Percentiles rank a stretch among this genome's conserved stretches.
Conservation (phyloP, 805 yeast species). For the Kodamaea kakaduensis region DNA sequence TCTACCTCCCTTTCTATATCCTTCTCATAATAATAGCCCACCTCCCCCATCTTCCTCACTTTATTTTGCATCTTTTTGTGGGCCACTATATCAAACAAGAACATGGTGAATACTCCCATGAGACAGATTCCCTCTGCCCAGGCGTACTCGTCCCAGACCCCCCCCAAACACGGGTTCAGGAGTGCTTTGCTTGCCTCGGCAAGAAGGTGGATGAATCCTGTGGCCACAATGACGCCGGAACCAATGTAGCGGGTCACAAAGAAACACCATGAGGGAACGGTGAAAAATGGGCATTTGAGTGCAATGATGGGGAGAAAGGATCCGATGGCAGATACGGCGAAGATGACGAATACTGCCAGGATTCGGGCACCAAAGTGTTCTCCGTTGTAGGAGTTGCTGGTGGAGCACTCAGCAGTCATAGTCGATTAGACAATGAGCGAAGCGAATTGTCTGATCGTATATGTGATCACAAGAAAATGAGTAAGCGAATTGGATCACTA, state of each 20-base stretch:
- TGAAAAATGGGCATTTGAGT: slow-evolving; percentile 16
- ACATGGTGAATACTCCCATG: slow-evolving; percentile 28
- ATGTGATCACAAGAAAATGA: too few relatives aligned
- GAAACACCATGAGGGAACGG: slow-evolving; percentile 24
- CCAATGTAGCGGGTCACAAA: slow-evolving; percentile 30
- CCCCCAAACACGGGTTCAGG: slow-evolving; percentile 27
- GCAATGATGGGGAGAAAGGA: slow-evolving; percentile 30
- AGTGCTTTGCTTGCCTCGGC: slow-evolving; percentile 28
- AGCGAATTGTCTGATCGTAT: too few relatives aligned
- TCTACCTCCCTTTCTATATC: not conserved
- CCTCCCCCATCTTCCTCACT: not conserved
- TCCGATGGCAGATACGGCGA: slow-evolving; percentile 28
- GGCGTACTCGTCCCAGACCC: slow-evolving; percentile 24
- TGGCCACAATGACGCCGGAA: slow-evolving; percentile 34
- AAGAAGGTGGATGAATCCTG: slow-evolving; percentile 33
- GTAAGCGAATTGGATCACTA: too few relatives aligned
- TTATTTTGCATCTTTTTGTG: slow-evolving; percentile 14
- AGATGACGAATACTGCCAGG: slow-evolving; percentile 28
- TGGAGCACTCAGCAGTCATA: slow-evolving; percentile 6
- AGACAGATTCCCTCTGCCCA: slow-evolving; percentile 33
- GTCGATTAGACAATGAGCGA: too few relatives aligned
- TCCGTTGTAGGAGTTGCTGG: slow-evolving; percentile 21
- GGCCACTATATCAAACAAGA: slow-evolving; percentile 27
- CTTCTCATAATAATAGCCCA: not conserved
- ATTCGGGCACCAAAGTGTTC: slow-evolving; percentile 23